Evolutionary conservation across 257 asterid genomes (phyloP).

Genomic region (Capsicum pubescens): DNA sequence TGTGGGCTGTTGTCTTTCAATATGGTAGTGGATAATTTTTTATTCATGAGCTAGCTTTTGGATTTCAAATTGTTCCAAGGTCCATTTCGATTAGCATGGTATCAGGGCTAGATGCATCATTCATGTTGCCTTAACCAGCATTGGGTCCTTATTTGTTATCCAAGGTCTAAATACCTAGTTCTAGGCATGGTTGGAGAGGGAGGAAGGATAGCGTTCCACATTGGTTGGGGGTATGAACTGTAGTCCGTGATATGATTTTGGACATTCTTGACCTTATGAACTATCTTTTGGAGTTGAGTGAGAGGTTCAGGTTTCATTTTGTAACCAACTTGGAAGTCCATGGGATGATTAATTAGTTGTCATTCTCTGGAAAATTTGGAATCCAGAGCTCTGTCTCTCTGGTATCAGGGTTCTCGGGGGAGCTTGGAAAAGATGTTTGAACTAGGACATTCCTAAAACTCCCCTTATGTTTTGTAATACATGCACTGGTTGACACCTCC

Average conservation of each 20-base stretch:
- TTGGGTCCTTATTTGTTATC: background rate
- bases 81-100: background rate
- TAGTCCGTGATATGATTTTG: background rate
- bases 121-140: background rate
- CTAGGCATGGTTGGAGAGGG: too few relatives aligned
- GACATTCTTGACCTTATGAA: background rate
- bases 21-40: background rate
- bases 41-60: background rate
- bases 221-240: background rate
- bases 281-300: background rate
- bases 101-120: background rate
- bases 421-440: constrained; percentile 6
- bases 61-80: background rate
- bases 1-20: background rate
- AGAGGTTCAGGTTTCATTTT: background rate
- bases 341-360: background rate
- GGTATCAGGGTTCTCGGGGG: background rate
- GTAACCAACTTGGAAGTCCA: background rate
- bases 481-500: background rate
- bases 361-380: background rate
- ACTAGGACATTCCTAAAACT: background rate
- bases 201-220: background rate
- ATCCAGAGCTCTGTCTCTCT: background rate
- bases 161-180: background rate
- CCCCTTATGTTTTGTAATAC: background rate